Evolutionary conservation across 306 rosid genomes (phyloP).

Genomic region (Vigna nakashimae): DNA sequence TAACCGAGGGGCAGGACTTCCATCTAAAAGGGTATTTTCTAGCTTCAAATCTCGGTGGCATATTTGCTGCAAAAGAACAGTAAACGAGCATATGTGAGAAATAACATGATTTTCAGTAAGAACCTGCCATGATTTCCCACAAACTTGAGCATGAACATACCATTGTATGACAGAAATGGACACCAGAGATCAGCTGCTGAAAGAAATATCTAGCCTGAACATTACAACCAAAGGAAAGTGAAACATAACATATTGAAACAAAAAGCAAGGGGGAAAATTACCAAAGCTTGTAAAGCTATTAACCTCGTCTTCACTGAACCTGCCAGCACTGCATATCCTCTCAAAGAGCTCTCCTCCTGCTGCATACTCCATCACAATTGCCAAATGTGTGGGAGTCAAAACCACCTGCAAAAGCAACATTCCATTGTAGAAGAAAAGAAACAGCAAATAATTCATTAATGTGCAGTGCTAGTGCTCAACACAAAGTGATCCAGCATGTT

Average conservation of each 20-base stretch:
- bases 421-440: slow-evolving; percentile 14
- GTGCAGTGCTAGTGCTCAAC: slow-evolving; percentile 22
- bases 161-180: slow-evolving; percentile 66
- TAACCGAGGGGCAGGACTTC: slow-evolving; percentile 76
- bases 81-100: neutral
- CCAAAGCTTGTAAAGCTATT: slow-evolving; percentile 22
- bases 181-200: slow-evolving; percentile 81
- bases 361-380: slow-evolving; percentile 80
- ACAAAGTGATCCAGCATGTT: neutral
- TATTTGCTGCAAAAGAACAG: slow-evolving; percentile 58
- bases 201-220: slow-evolving; percentile 75
- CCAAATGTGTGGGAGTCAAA: slow-evolving; percentile 72
- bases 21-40: slow-evolving; percentile 71
- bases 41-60: slow-evolving; percentile 73
- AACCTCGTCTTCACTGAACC: slow-evolving; percentile 83
- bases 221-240: slow-evolving; percentile 21
- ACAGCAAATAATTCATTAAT: slow-evolving; percentile 7
- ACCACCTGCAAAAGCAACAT: slow-evolving; percentile 56
- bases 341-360: slow-evolving; percentile 77
- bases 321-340: slow-evolving; percentile 71
- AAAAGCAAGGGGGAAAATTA: neutral
- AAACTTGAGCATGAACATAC: slow-evolving; percentile 41
- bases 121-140: neutral
- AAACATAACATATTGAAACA: slow-evolving; percentile 5
- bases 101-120: neutral